phyloP scores from a whole-genome alignment of 2,329 filamentous ascomycete species.

The Corynespora cassiicola region DNA sequence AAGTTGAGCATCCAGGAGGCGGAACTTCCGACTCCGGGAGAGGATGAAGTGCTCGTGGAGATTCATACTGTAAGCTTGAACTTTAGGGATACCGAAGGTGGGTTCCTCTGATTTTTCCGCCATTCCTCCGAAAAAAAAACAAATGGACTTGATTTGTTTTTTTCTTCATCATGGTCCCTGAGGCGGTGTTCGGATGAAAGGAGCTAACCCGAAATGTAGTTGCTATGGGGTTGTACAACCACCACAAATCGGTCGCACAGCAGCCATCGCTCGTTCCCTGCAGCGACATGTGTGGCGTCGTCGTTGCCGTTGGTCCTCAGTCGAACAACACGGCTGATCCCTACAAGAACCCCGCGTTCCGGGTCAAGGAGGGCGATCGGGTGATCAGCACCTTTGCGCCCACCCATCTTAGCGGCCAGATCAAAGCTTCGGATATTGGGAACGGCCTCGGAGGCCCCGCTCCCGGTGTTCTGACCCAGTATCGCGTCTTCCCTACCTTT shows the following conservation, averaged over 20 bases:
- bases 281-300: conserved; percentile 73
- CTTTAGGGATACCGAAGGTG: conserved; percentile 59
- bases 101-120: too few relatives aligned
- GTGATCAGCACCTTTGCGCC: conserved; percentile 70
- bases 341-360: conserved; percentile 52
- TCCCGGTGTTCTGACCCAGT: conserved; percentile 63
- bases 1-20: conserved; percentile 44
- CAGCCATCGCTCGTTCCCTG: conserved; percentile 64
- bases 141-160: too few relatives aligned
- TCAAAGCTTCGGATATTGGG: conserved; percentile 61
- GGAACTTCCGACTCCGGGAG: conserved; percentile 40
- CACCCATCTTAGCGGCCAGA: conserved; percentile 64
- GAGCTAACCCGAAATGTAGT: too few relatives aligned
- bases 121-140: too few relatives aligned
- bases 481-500: conserved; percentile 65
- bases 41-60: conserved; percentile 58
- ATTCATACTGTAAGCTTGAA: conserved; percentile 61
- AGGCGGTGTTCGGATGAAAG: too few relatives aligned
- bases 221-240: conserved; percentile 69
- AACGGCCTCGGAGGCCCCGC: conserved; percentile 68
- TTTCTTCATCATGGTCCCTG: too few relatives aligned
- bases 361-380: conserved; percentile 60
- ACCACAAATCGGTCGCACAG: conserved; percentile 62
- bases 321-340: conserved; percentile 47
- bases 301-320: conserved; percentile 56